Percentiles rank a stretch among this genome's conserved stretches.
Evolutionary conservation across 768 basidiomycete species (phyloP).

Genomic region (Pleurotus pulmonarius): DNA sequence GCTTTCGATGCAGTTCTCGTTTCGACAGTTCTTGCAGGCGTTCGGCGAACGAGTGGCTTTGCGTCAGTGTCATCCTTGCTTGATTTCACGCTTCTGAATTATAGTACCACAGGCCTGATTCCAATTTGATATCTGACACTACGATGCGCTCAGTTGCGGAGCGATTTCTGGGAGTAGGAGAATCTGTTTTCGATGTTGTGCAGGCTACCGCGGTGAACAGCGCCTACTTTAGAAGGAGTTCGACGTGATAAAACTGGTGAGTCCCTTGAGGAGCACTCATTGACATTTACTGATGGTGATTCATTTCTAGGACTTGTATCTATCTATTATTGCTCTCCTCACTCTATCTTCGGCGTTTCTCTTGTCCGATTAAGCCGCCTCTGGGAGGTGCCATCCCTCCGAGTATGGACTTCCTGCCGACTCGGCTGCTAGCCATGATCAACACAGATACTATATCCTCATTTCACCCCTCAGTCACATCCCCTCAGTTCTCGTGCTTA

Average conservation of each 20-base stretch:
- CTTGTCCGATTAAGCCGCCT: not conserved
- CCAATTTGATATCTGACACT: slow-evolving; percentile 68
- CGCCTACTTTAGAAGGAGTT: slow-evolving; percentile 61
- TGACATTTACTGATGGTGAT: not conserved
- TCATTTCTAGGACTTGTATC: not conserved
- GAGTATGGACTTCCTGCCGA: too few relatives aligned
- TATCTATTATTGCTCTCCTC: slow-evolving; percentile 2
- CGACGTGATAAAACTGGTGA: not conserved
- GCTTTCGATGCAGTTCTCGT: slow-evolving; percentile 80
- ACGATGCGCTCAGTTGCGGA: slow-evolving; percentile 76
- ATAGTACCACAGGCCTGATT: slow-evolving; percentile 49
- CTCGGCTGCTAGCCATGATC: too few relatives aligned
- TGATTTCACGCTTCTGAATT: not conserved
- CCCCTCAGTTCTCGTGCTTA: too few relatives aligned
- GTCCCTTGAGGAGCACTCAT: not conserved
- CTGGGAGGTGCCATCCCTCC: too few relatives aligned
- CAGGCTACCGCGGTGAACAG: slow-evolving; percentile 87
- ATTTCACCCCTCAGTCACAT: too few relatives aligned
- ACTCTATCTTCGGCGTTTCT: not conserved
- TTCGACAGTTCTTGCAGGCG: slow-evolving; percentile 88
- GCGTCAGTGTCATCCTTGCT: slow-evolving; percentile 50
- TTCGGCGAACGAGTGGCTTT: slow-evolving; percentile 88
- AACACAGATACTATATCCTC: too few relatives aligned
- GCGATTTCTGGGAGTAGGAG: slow-evolving; percentile 81
- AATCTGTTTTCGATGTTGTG: slow-evolving; percentile 83